These are phyloP conservation scores for Sutorius eximius DNA, from an alignment of 1,284 basidiomycete species.

Conservation along the genomic window DNA sequence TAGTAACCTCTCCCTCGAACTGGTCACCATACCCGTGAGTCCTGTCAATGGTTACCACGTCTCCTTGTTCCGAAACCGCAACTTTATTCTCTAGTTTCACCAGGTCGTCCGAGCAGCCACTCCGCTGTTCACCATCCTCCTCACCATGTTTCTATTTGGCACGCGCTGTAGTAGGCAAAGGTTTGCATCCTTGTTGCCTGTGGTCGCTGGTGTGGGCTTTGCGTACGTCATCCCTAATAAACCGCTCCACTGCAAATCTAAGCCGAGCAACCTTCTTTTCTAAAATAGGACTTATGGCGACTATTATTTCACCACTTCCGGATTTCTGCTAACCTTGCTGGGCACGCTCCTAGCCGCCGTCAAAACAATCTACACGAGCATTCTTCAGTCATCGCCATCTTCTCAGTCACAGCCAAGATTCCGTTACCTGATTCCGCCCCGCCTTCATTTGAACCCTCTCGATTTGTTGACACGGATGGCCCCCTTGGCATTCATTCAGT, in stretches of 20 bases:
- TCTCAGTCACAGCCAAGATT: slow-evolving; percentile 17
- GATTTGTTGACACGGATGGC: slow-evolving; percentile 84
- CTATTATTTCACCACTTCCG: slow-evolving; percentile 82
- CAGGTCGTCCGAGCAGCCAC: slow-evolving; percentile 93
- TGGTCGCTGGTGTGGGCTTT: slow-evolving; percentile 88
- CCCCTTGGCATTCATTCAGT: slow-evolving; percentile 87
- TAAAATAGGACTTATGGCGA: slow-evolving; percentile 79
- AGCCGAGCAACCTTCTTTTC: neutral
- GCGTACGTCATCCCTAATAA: slow-evolving; percentile 63
- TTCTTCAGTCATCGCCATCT: slow-evolving; percentile 57
- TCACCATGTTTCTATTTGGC: slow-evolving; percentile 63
- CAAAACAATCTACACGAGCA: slow-evolving; percentile 88
- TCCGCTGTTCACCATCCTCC: slow-evolving; percentile 84
- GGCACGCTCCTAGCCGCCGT: slow-evolving; percentile 88
- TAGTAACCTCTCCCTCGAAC: slow-evolving; percentile 83
- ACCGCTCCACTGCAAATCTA: neutral
- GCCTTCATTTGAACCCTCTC: slow-evolving; percentile 72
- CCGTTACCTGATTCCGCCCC: slow-evolving; percentile 43
- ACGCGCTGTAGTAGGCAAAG: slow-evolving; percentile 55
- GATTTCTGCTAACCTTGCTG: slow-evolving; percentile 81
- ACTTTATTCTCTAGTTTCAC: slow-evolving; percentile 65
- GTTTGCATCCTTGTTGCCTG: slow-evolving; percentile 78
- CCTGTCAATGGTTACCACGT: neutral
- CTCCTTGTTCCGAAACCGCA: neutral
- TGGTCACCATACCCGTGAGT: slow-evolving; percentile 90